Base-by-base conservation (phyloP, 1,284 basidiomycete genomes). In the Irpex lacteus region DNA sequence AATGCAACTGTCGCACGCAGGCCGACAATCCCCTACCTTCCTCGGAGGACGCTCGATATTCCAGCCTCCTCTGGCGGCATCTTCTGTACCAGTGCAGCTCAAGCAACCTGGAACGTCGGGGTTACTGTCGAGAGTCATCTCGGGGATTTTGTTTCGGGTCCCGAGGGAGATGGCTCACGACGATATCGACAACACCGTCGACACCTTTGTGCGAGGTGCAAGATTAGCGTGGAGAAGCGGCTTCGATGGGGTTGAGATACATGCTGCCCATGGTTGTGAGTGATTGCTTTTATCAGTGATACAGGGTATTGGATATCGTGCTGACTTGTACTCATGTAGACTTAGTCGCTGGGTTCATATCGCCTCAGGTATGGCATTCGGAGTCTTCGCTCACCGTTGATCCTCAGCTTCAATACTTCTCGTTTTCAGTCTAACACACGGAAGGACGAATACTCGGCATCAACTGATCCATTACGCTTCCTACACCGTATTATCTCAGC, bases 241-340 rank as follows among this genome's bases (percentile, higher is more conserved):
- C 0, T 98, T 96, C 73, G 94, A 98, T 69, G 96, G 96, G 0
- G 80, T 98, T 9, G 88, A 98, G 72, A 68, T 98, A 19, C 96
- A 98, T 76, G 91, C 85, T 37, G 91, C 92, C 1, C 96, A 98
- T 78, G 95, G 95, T 32, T 96, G 92, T 92, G 63, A 78, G 91
- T 75, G 8, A 38, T 54, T 26, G 32, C 47, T 40, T 44, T 44
- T 44, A 44, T 0, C 59, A 61, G 11, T 37, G 53, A 36, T 11
- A 61, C 63, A 52, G 18, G 18, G 49, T 58, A 1, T 21, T 21
- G 18, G 7, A 47, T n/a, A n/a, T n/a, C n/a, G n/a, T 11, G 19
- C 65, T 68, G 56, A 69, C 7, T 26, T 57, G n/a, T 5, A 21
- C 19, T 15, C 2, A 32, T n/a, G 36, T 72, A 95, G 89, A 98